Conservation (phyloP, 2,329 filamentous ascomycete species). For the Trichophyton simii region DNA sequence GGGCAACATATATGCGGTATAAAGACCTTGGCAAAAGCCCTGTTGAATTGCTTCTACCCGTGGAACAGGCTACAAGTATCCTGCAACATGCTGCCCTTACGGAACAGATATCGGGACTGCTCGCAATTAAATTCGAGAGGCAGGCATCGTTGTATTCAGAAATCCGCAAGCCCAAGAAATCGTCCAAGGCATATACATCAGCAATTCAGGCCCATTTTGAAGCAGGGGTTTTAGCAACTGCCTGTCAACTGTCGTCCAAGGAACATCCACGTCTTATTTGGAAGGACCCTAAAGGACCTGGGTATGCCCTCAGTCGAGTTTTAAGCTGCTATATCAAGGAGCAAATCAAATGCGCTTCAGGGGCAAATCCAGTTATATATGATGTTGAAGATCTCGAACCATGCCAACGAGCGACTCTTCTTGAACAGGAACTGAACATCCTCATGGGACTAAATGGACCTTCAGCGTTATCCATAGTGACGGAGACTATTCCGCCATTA, state of each 20-base stretch:
- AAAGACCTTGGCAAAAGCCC: conserved; percentile 25
- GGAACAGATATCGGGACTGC: conserved; percentile 28
- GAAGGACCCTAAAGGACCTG: conserved; percentile 25
- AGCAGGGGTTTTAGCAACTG: conserved; percentile 24
- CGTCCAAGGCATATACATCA: conserved; percentile 27
- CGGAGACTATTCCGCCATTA: conserved; percentile 19
- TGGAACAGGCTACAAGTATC: conserved; percentile 31
- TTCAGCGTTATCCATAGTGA: conserved; percentile 19
- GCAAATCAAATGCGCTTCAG: conserved; percentile 12
- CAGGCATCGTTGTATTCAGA: conserved; percentile 32
- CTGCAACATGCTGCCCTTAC: conserved; percentile 23
- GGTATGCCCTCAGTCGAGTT: conserved; percentile 28
- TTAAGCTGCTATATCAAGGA: conserved; percentile 25
- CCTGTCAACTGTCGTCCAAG: conserved; percentile 18
- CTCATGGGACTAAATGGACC: conserved; percentile 22
- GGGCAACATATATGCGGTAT: conserved; percentile 35
- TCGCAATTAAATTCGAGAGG: conserved; percentile 34
- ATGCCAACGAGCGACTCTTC: conserved; percentile 19
- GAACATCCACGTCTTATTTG: conserved; percentile 20
- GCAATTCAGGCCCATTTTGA: conserved; percentile 32
- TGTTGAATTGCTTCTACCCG: conserved; percentile 25
- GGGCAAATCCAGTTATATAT: conserved; percentile 17
- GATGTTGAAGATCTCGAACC: conserved; percentile 21
- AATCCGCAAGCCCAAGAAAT: conserved; percentile 23
- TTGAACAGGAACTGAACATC: conserved; percentile 29